These are phyloP conservation scores for Sorghum bicolor DNA, from an alignment of 176 grass and related monocot genomes.

Conservation along the genomic window Sorghum_bicolor_NCBIv3 NC_012877.2:7870001-7870500, in stretches of 20 bases:
- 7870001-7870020: conserved; percentile 75
- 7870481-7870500: conserved; percentile 81
- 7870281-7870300: conserved; percentile 63
- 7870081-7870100: conserved; percentile 85
- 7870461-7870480: conserved; percentile 76
- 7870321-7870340: conserved; percentile 95
- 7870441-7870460: conserved; percentile 84
- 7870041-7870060: conserved; percentile 41
- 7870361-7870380: conserved; percentile 88
- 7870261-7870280: conserved; percentile 31
- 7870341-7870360: conserved; percentile 93
- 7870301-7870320: conserved; percentile 87
- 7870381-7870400: conserved; percentile 75
- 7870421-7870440: conserved; percentile 70
- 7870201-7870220: conserved; percentile 79
- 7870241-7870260: conserved; percentile 59
- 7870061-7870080: conserved; percentile 63
- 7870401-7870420: conserved; percentile 73
- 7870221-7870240: conserved; percentile 53
- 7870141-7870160: conserved; percentile 85
- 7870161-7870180: conserved; percentile 91
- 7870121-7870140: conserved; percentile 91
- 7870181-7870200: conserved; percentile 98
- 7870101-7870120: conserved; percentile 82
- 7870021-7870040: conserved; percentile 80